Evolutionary conservation across 331 rosid genomes (phyloP).

Genomic region (Cydonia oblonga): DNA sequence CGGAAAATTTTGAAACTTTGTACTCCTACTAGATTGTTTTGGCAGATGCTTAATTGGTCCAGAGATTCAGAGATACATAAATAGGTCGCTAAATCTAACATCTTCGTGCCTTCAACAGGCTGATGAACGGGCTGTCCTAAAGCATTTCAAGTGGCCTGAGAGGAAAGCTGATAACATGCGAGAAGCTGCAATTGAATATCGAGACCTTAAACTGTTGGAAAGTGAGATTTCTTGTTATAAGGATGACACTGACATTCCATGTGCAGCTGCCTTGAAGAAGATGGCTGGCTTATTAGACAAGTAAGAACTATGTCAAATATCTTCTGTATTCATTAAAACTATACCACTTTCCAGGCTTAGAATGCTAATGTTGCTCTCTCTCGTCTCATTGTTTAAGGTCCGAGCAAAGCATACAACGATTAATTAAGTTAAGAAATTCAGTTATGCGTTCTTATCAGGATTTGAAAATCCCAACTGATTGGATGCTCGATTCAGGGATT

Average conservation of each 20-base stretch:
- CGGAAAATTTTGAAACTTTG: background rate
- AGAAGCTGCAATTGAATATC: constrained; percentile 89
- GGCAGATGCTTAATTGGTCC: background rate
- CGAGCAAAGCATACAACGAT: constrained; percentile 57
- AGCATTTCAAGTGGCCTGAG: constrained; percentile 97
- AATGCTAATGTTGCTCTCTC: background rate
- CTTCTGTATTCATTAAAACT: background rate
- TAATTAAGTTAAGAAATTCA: constrained; percentile 48
- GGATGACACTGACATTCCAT: constrained; percentile 63
- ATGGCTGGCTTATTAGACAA: constrained; percentile 75
- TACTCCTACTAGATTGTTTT: background rate
- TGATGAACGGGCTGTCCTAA: constrained; percentile 79
- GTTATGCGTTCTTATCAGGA: constrained; percentile 49
- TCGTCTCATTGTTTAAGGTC: constrained; percentile 43
- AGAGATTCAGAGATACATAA: background rate
- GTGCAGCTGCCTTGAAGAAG: constrained; percentile 72
- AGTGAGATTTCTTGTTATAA: constrained; percentile 54
- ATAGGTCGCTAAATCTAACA: background rate
- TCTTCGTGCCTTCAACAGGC: constrained; percentile 41
- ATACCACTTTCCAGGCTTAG: background rate
- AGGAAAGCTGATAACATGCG: constrained; percentile 82
- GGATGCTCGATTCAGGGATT: constrained; percentile 95
- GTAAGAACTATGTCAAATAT: constrained; percentile 26
- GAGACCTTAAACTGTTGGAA: constrained; percentile 61
- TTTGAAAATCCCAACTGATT: constrained; percentile 58